Evolutionary conservation across 2,329 filamentous ascomycete species (phyloP).

Genomic region (Proliferodiscus dingleyae): DNA sequence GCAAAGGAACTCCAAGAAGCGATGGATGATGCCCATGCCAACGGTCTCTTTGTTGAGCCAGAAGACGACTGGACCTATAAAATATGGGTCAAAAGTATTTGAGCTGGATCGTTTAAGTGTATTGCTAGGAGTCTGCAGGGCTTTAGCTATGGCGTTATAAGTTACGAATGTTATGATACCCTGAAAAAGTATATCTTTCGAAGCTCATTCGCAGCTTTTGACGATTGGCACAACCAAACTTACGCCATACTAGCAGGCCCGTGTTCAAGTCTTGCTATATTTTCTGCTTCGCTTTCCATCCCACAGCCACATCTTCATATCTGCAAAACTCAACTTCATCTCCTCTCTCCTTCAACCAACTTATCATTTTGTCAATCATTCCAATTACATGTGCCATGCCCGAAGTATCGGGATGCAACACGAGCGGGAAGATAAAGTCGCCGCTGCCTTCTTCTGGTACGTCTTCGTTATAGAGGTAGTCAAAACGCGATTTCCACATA

Average conservation of each 20-base stretch:
- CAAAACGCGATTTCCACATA: slow-evolving; percentile 36
- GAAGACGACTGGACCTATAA: slow-evolving; percentile 20
- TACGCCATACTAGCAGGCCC: background rate
- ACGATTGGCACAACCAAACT: no score
- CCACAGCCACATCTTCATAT: slow-evolving; percentile 38
- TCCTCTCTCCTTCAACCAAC: slow-evolving; percentile 43
- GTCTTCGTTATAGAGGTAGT: slow-evolving; percentile 21
- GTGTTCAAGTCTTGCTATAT: background rate
- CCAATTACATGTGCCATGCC: slow-evolving; percentile 57
- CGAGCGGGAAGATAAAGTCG: slow-evolving; percentile 44
- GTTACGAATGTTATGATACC: no score
- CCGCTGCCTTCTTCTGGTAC: slow-evolving; percentile 26
- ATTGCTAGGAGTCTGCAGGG: no score
- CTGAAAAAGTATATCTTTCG: no score
- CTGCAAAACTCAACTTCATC: slow-evolving; percentile 41
- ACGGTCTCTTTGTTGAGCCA: slow-evolving; percentile 8
- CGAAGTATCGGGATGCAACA: slow-evolving; percentile 54
- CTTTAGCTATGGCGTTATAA: no score
- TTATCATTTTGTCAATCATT: slow-evolving; percentile 38
- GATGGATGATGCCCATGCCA: slow-evolving; percentile 18
- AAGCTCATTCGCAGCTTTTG: no score
- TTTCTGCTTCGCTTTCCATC: slow-evolving; percentile 16
- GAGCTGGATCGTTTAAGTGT: no score
- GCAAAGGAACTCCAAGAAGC: slow-evolving; percentile 25
- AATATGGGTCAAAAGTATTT: slow-evolving; percentile 11